These are phyloP conservation scores for Malus hybrid DNA, from an alignment of 331 rosid genomes.

Conservation along the genomic window DNA sequence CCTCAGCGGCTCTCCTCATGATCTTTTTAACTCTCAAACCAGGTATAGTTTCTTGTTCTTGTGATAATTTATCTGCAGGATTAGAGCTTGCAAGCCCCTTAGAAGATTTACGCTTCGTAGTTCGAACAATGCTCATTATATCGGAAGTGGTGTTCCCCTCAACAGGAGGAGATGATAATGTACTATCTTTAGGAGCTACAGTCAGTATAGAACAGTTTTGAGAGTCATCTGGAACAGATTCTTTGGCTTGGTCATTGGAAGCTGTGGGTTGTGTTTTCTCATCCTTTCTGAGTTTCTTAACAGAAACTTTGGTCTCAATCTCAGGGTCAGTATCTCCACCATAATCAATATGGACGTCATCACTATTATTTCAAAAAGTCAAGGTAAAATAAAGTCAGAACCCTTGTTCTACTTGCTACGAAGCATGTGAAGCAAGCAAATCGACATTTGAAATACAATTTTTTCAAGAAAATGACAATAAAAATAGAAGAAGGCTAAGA, in stretches of 20 bases:
- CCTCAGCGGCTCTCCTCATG: slow-evolving; percentile 73
- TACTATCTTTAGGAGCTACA: slow-evolving; percentile 22
- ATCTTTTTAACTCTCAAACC: slow-evolving; percentile 92
- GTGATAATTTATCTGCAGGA: slow-evolving; percentile 31
- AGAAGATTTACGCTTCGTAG: slow-evolving; percentile 42
- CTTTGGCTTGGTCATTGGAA: slow-evolving; percentile 17
- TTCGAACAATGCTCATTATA: slow-evolving; percentile 70
- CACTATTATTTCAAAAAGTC: slow-evolving; percentile 37
- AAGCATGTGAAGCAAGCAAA: slow-evolving; percentile 6
- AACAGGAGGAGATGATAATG: slow-evolving; percentile 22
- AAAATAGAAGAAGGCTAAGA: neutral
- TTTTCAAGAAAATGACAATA: neutral
- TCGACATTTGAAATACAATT: slow-evolving; percentile 10
- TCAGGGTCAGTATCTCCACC: slow-evolving; percentile 39
- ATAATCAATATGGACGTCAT: slow-evolving; percentile 30
- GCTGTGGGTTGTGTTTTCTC: slow-evolving; percentile 25
- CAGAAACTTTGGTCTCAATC: slow-evolving; percentile 26
- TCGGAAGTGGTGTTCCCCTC: slow-evolving; percentile 31
- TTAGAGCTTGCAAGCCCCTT: slow-evolving; percentile 30
- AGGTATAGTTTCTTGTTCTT: slow-evolving; percentile 43
- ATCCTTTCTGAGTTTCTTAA: slow-evolving; percentile 43
- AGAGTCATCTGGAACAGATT: slow-evolving; percentile 26
- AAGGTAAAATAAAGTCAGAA: slow-evolving; percentile 13
- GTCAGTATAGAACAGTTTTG: slow-evolving; percentile 14
- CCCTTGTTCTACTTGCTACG: slow-evolving; percentile 3